Conservation (phyloP, 257 asterid species). For the Parsonsia alboflavescens region DNA sequence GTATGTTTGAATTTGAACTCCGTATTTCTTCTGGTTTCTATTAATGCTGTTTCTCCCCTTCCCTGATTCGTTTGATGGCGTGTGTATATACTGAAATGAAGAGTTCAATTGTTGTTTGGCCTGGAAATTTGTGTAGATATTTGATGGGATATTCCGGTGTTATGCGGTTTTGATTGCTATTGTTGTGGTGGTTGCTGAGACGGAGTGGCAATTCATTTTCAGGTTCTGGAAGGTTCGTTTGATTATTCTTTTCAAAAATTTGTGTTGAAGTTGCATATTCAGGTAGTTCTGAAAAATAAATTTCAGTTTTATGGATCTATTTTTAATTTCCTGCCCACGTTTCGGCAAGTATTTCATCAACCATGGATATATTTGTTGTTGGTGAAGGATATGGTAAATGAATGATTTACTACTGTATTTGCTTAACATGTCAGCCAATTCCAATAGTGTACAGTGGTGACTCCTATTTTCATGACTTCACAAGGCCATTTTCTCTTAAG, state of each 20-base stretch:
- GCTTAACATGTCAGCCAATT: background rate
- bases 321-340: background rate
- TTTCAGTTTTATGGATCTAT: background rate
- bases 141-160: slow-evolving; percentile 96
- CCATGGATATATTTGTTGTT: background rate
- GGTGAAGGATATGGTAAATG: background rate
- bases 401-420: background rate
- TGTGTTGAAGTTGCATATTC: background rate
- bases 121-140: slow-evolving; percentile 35
- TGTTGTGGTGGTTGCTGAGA: slow-evolving; percentile 78
- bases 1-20: background rate
- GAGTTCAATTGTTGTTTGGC: background rate
- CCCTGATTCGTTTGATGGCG: background rate
- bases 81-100: background rate
- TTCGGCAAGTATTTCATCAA: too few species aligned
- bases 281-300: background rate
- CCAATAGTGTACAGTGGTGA: background rate
- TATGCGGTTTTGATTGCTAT: slow-evolving; percentile 75
- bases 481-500: background rate
- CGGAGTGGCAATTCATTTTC: slow-evolving; percentile 73
- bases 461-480: background rate
- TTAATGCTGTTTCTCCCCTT: background rate
- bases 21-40: background rate
- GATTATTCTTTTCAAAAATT: background rate
- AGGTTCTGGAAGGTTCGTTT: slow-evolving; percentile 63